phyloP scores from a whole-genome alignment of 140 eudicot genomes.

The Stevia rebaudiana region DNA sequence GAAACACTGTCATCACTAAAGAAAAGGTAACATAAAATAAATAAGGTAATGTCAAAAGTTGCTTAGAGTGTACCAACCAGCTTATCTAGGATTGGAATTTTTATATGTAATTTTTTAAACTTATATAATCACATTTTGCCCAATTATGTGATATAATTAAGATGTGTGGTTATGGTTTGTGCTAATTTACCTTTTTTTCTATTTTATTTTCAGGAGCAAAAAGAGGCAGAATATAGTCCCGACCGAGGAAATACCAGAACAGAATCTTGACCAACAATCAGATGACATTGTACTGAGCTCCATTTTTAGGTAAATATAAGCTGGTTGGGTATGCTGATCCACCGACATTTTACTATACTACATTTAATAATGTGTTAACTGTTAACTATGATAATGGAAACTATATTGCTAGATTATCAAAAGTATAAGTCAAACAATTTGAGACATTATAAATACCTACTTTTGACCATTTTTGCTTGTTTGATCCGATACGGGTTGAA shows the following conservation, averaged over 20 bases:
- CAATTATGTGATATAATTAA: background rate
- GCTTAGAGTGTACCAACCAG: background rate
- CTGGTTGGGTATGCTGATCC: background rate
- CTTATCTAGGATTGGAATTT: too few species aligned
- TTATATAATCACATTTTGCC: too few species aligned
- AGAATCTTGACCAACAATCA: conserved; percentile 25
- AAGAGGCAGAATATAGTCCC: conserved; percentile 27
- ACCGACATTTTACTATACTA: background rate
- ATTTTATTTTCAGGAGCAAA: conserved; percentile 46
- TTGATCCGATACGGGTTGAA: background rate
- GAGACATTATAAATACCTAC: background rate
- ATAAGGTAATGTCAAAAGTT: conserved; percentile 2
- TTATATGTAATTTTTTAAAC: too few species aligned
- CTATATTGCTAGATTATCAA: background rate
- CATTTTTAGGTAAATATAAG: conserved; percentile 32
- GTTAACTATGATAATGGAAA: background rate
- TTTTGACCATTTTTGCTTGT: background rate
- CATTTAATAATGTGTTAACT: background rate
- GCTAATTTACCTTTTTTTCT: conserved; percentile 8
- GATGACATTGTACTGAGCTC: conserved; percentile 57
- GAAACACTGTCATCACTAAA: conserved; percentile 52
- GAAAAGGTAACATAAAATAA: too few species aligned
- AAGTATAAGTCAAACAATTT: background rate
- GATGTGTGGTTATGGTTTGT: background rate
- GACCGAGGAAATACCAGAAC: conserved; percentile 26